Evolutionary conservation across 2,329 filamentous ascomycete species (phyloP), one percentile per base, ranked within the genome.

Genomic region (Chaetomiaceae sp.): DNA sequence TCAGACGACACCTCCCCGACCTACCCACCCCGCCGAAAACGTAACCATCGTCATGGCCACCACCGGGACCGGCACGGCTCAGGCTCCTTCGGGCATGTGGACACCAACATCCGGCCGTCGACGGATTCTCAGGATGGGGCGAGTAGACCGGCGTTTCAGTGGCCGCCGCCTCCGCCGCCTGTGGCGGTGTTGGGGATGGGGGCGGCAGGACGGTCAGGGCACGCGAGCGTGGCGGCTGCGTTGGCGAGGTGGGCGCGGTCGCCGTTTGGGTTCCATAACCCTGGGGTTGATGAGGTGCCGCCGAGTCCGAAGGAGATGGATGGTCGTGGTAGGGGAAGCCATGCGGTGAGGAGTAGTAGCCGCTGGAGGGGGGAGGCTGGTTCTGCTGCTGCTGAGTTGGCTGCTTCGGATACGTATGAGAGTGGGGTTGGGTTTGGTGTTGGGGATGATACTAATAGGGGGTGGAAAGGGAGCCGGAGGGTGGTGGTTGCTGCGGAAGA

Each of bases 241-340:
- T 17, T 54, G 11, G 54, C 56, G 23, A 39, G 39, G 22, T 59
- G 57, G 56, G 54, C 54, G 37, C 39, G 48, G 11, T 51, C 43
- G 36, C 47, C 42, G 29, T 47, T 47, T 23, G 44, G 23, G 17
- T 33, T 40, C 19, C n/a, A n/a, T n/a, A n/a, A n/a, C n/a, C n/a
- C n/a, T n/a, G n/a, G n/a, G n/a, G n/a, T n/a, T n/a, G n/a, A 43
- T 17, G 33, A 29, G 23, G 20, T 27, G 12, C 53, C 53, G 27
- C 49, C 49, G n/a, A 54, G 43, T 20, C 56, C 54, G 4, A 51
- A 53, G 43, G 57, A 59, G 49, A 55, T 59, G 45, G 57, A 57
- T 12, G 56, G 47, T 12, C 40, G 51, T n/a, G 19, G 19, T n/a
- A 15, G 17, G 11, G 3, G 17, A 3, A 19, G 27, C 1, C 17